Percentiles rank a stretch among this genome's conserved stretches.
Evolutionary conservation across 768 basidiomycete species (phyloP).

Genomic region (Termitomyces sp.): DNA sequence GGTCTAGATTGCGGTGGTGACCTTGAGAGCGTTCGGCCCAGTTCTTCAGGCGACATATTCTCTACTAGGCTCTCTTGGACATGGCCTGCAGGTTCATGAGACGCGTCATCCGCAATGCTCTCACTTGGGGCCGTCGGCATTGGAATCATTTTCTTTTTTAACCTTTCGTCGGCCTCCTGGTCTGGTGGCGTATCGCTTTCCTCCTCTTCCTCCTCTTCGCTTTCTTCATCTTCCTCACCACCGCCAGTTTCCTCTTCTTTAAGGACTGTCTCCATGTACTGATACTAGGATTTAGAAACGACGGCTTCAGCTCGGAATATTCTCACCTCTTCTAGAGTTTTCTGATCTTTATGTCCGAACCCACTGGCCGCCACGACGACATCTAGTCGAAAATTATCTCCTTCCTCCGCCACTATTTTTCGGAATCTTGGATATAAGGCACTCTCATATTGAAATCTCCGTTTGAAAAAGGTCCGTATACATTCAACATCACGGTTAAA

Average conservation of each 20-base stretch:
- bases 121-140: background rate
- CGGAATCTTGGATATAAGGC: slow-evolving; percentile 83
- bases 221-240: slow-evolving; percentile 29
- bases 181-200: slow-evolving; percentile 4
- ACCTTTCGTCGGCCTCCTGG: background rate
- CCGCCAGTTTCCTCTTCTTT: slow-evolving; percentile 27
- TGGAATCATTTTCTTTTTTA: background rate
- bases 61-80: background rate
- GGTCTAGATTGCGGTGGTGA: slow-evolving; percentile 52
- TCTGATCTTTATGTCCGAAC: slow-evolving; percentile 81
- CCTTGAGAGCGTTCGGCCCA: slow-evolving; percentile 35
- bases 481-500: slow-evolving; percentile 99
- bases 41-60: slow-evolving; percentile 11
- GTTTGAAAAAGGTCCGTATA: slow-evolving; percentile 87
- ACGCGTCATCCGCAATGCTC: background rate
- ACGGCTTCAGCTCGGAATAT: slow-evolving; percentile 14
- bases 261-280: slow-evolving; percentile 66
- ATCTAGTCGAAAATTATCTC: slow-evolving; percentile 73
- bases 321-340: slow-evolving; percentile 78
- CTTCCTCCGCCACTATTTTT: slow-evolving; percentile 45
- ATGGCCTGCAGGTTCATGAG: background rate
- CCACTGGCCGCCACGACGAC: slow-evolving; percentile 94
- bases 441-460: slow-evolving; percentile 92
- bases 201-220: slow-evolving; percentile 37
- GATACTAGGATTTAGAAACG: slow-evolving; percentile 14